A percentile compares a stretch with the other conserved stretches of the same genome.
These are phyloP conservation scores for Pleurotus tuber-regium DNA, from an alignment of 768 basidiomycete species.

Conservation along the genomic window DNA sequence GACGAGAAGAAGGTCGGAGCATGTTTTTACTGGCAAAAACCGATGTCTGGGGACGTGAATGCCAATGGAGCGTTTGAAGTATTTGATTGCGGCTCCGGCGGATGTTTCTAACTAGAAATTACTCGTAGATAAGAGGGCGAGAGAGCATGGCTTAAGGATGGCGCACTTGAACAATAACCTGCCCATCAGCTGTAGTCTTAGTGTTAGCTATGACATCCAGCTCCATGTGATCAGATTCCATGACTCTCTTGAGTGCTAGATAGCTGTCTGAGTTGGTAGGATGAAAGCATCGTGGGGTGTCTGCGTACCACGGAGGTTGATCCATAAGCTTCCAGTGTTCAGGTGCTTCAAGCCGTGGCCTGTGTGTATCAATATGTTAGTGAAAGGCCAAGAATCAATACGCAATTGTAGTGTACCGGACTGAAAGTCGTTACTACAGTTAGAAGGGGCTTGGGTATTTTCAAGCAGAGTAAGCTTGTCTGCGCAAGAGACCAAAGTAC, in stretches of 20 bases:
- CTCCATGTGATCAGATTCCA: slow-evolving; percentile 83
- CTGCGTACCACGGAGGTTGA: slow-evolving; percentile 65
- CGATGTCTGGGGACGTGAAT: slow-evolving; percentile 93
- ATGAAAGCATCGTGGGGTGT: neutral
- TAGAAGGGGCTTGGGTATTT: slow-evolving; percentile 90
- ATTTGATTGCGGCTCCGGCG: slow-evolving; percentile 90
- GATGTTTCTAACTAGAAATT: slow-evolving; percentile 72
- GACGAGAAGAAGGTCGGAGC: slow-evolving; percentile 85
- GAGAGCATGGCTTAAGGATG: slow-evolving; percentile 2
- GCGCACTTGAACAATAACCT: slow-evolving; percentile 75
- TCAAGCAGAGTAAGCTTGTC: slow-evolving; percentile 86
- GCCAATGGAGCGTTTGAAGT: slow-evolving; percentile 88
- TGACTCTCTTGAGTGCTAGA: slow-evolving; percentile 82
- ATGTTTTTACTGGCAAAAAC: slow-evolving; percentile 89
- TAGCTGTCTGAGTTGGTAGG: slow-evolving; percentile 6
- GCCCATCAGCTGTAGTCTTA: slow-evolving; percentile 82
- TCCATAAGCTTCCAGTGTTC: slow-evolving; percentile 74
- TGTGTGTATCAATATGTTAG: neutral
- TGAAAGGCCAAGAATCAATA: neutral
- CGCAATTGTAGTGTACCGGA: slow-evolving; percentile 53
- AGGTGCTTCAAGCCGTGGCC: slow-evolving; percentile 79
- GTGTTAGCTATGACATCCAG: slow-evolving; percentile 95
- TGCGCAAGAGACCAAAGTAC: slow-evolving; percentile 88
- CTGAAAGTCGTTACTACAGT: slow-evolving; percentile 94
- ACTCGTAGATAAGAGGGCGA: slow-evolving; percentile 10